These are phyloP conservation scores for Colletotrichum caudatum DNA, from an alignment of 2,329 filamentous ascomycete species.

Conservation along the genomic window DNA sequence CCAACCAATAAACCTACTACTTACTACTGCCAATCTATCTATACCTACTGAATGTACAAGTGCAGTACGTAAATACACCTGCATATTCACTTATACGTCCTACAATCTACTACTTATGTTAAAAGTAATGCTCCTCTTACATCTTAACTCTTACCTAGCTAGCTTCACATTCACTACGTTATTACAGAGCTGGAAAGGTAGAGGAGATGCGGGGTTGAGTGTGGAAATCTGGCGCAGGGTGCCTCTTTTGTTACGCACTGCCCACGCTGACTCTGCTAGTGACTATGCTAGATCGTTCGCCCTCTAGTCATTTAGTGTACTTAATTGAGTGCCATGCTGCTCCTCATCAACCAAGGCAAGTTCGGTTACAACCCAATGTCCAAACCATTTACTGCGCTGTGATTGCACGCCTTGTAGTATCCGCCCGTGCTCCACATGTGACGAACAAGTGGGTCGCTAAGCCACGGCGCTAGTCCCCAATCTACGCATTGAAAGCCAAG, in stretches of 20 bases:
- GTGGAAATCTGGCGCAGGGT: background rate
- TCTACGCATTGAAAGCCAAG: slow-evolving; percentile 29
- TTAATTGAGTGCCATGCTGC: slow-evolving; percentile 4
- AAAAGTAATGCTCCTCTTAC: too few species aligned
- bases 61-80: too few species aligned
- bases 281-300: background rate
- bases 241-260: background rate
- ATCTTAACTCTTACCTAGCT: background rate
- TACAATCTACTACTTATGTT: too few species aligned
- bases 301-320: background rate
- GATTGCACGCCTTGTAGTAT: background rate
- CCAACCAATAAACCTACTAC: too few species aligned
- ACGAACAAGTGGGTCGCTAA: slow-evolving; percentile 32
- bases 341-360: background rate
- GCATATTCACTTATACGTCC: too few species aligned
- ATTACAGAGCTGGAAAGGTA: background rate
- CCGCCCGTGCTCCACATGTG: slow-evolving; percentile 9
- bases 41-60: too few species aligned
- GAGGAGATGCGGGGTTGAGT: background rate
- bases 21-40: too few species aligned
- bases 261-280: background rate
- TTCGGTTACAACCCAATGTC: background rate
- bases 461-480: slow-evolving; percentile 38
- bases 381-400: background rate
- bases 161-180: background rate